Base-by-base conservation (phyloP, 2,329 filamentous ascomycete species). In the Pseudonectria foliicola region DNA sequence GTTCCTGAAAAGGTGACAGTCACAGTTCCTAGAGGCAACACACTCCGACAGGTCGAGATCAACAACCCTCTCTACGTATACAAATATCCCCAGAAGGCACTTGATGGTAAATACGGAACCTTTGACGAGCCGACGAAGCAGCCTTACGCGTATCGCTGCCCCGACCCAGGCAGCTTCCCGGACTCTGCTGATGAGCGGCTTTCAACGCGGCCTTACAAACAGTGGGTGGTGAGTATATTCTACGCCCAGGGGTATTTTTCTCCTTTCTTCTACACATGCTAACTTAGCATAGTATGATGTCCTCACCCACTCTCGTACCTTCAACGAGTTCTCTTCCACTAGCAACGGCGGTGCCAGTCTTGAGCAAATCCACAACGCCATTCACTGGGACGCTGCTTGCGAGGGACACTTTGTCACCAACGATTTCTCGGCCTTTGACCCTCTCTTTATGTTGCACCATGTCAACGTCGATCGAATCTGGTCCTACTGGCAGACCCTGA, bases 391-490 rank as follows among this genome's bases (percentile, higher is more conserved):
- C 39, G 58, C 48, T 23, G 54, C 45, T n/a, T 59, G 66, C 33
- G 62, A 57, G n/a, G 56, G 56, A 4, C 55, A 67, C 40, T 68
- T 70, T 48, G 40, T 65, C 4, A 42, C 53, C 16, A 46, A 63
- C 7, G 53, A 55, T n/a, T 62, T 62, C 37, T 56, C 64, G 3
- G 65, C 54, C n/a, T 70, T 67, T 40, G 66, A 70, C 27, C 61
- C 65, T 10, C 43, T 70, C 16, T 71, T 70, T 45, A 65, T 63
- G 65, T 50, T 71, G 16, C 68, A 71, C 40, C 70, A 71, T 58
- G 57, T 67, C 49, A 77, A 83, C 46, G 68, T 83, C 35, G 77
- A 83, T 48, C 71, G 79, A 27, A 63, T 83, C 25, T 80, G 78
- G 58, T 68, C 75, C n/a, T 65, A 71, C 46, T 74, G 64, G 64